Base-by-base conservation (phyloP, 2,329 filamentous ascomycete genomes). In the Exophiala xenobiotica region DNA sequence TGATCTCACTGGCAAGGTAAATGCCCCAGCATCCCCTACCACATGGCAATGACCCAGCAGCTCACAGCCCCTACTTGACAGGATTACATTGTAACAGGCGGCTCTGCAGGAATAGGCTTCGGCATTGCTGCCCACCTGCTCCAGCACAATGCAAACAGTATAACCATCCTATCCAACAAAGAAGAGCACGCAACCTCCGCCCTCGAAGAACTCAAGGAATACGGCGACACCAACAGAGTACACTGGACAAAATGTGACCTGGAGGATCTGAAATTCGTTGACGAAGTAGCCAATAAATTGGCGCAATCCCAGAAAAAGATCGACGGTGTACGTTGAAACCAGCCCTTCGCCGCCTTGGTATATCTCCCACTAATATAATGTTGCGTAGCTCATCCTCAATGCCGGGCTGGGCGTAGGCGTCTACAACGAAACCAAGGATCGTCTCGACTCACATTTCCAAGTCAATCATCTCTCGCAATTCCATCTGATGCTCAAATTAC, bases 91-190 rank as follows among this genome's bases (percentile, higher is more conserved):
- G 71, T 78, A 11, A 77, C 74, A 0, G 73, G 74, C n/a, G 74
- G 74, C 18, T 73, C 69, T 16, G 71, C 74, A n/a, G 75, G 74
- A 16, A 77, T 78, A 24, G 76, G 76, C 12, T 78, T 72, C 52
- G 76, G 75, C 19, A 78, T 79, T 39, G 68, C 72, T 22, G 74
- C 76, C 6, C 77, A 80, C 54, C 64, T 79, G n/a, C 70, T 79
- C 3, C 72, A 78, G 58, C 74, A 78, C 61, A 74, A 73, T 39
- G 66, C 72, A 1, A 63, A 65, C 3, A 75, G 71, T 51, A 70
- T 79, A 40, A 76, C 76, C 52, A 66, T 79, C 2, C 67, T 79
- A 3, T 74, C 74, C 14, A 74, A 74, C 53, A 77, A 78, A 40
- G 71, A 75, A 57, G 65, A 77, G 18, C 74, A 78, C 60, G 68